Percentiles rank a stretch among this genome's conserved stretches.
phyloP scores from a whole-genome alignment of 306 rosid genomes.

The Cicer pinnatifidum region DNA sequence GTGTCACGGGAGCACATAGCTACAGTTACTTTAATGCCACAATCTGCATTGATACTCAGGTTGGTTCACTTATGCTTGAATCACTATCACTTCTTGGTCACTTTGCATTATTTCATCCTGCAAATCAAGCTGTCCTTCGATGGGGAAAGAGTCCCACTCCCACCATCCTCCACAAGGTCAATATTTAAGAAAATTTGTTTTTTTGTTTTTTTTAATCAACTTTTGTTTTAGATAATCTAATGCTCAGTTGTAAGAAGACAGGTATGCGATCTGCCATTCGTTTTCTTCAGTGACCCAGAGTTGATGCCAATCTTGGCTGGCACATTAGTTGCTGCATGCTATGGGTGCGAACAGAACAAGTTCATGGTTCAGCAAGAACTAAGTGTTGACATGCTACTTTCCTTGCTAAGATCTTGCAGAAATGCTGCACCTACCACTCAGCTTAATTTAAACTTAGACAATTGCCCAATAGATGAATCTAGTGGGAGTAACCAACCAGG shows the following conservation, averaged over 20 bases:
- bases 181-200: constrained; percentile 1
- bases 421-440: constrained; percentile 53
- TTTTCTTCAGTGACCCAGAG: constrained; percentile 96
- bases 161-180: constrained; percentile 93
- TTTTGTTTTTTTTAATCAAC: constrained; percentile 20
- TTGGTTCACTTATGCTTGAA: constrained; percentile 84
- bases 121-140: constrained; percentile 93
- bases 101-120: constrained; percentile 88
- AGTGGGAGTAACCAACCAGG: constrained; percentile 57
- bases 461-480: constrained; percentile 56
- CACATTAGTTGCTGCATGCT: constrained; percentile 89
- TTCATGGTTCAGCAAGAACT: constrained; percentile 90
- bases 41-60: constrained; percentile 56
- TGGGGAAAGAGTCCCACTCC: constrained; percentile 99
- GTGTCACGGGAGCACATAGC: not conserved
- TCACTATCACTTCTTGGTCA: constrained; percentile 84
- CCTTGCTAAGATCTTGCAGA: constrained; percentile 82
- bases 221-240: constrained; percentile 48
- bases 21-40: constrained; percentile 26
- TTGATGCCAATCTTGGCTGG: constrained; percentile 96
- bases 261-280: constrained; percentile 95
- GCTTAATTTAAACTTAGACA: constrained; percentile 56
- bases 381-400: constrained; percentile 87
- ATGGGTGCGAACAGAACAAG: constrained; percentile 88
- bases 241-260: constrained; percentile 52